These are phyloP conservation scores for Amanita thiersii DNA, from an alignment of 768 basidiomycete species.

Conservation along the genomic window DNA sequence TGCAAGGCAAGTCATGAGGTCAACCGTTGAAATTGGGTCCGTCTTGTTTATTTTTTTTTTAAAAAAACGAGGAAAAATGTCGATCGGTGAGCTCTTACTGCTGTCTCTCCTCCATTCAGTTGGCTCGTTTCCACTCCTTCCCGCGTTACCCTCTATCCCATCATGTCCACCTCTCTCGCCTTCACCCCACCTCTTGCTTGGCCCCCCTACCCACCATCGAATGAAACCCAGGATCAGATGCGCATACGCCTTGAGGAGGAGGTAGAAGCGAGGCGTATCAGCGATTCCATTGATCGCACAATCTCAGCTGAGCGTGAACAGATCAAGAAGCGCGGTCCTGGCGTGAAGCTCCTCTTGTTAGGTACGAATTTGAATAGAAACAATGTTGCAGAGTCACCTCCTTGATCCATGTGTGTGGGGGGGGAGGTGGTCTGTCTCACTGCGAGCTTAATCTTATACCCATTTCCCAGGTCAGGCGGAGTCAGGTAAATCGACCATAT, in stretches of 20 bases:
- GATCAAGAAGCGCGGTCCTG: constrained; percentile 25
- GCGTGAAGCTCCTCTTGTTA: constrained; percentile 47
- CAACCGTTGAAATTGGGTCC: constrained; percentile 2
- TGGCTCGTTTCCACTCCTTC: constrained; percentile 8
- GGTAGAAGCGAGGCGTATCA: constrained; percentile 41
- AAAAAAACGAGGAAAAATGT: neutral
- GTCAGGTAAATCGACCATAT: constrained; percentile 58
- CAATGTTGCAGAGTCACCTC: no score
- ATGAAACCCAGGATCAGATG: constrained; percentile 35
- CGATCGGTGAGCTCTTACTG: neutral
- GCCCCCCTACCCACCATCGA: constrained; percentile 19
- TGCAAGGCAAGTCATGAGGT: constrained; percentile 3
- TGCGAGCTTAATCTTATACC: constrained; percentile 1
- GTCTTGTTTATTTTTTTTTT: constrained; percentile 4
- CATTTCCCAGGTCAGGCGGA: constrained; percentile 48
- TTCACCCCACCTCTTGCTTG: constrained; percentile 10
- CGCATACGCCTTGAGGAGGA: constrained; percentile 33
- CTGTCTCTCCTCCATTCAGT: neutral
- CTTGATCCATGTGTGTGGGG: no score
- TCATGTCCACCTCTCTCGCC: constrained; percentile 11
- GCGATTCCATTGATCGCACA: constrained; percentile 48
- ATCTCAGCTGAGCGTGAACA: constrained; percentile 38
- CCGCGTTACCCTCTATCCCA: constrained; percentile 4
- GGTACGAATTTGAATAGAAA: constrained; percentile 42
- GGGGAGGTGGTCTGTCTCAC: no score